These are phyloP conservation scores for Phaeosphaeriaceae sp. DNA, from an alignment of 2,329 filamentous ascomycete species.

Conservation along the genomic window DNA sequence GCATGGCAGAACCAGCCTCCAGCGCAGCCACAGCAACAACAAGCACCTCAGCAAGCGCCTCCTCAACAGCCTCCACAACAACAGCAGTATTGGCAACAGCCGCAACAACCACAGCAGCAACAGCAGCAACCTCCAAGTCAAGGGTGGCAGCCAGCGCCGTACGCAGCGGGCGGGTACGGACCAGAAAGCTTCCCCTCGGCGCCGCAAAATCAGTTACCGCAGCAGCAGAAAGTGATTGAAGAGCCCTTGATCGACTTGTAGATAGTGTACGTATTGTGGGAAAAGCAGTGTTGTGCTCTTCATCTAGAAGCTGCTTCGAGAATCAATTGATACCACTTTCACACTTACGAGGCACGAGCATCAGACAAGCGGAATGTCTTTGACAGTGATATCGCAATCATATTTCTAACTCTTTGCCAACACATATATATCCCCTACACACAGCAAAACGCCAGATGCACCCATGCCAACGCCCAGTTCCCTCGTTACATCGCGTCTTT, in stretches of 20 bases:
- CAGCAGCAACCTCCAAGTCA: slow-evolving; percentile 42
- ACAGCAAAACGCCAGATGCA: neutral
- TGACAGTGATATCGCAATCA: neutral
- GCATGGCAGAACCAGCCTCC: slow-evolving; percentile 36
- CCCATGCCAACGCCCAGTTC: neutral
- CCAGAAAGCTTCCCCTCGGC: slow-evolving; percentile 67
- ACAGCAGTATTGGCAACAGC: slow-evolving; percentile 28
- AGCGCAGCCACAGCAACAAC: slow-evolving; percentile 17
- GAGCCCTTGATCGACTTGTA: slow-evolving; percentile 83
- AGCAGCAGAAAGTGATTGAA: slow-evolving; percentile 65
- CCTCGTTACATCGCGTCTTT: neutral
- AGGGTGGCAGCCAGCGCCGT: slow-evolving; percentile 45
- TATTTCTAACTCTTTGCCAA: neutral
- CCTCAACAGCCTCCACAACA: slow-evolving; percentile 33
- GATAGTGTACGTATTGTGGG: neutral
- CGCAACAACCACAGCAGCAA: slow-evolving; percentile 31
- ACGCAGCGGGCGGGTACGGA: slow-evolving; percentile 50
- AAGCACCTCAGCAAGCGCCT: slow-evolving; percentile 20
- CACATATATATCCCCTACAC: no score
- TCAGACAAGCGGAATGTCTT: no score
- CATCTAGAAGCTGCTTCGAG: neutral
- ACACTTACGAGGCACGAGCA: no score
- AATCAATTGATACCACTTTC: neutral
- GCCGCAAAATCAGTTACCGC: slow-evolving; percentile 62
- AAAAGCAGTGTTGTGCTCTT: neutral